Evolutionary conservation across 2,329 filamentous ascomycete genomes (phyloP).

Genomic region (Talaromyces rugulosus): DNA sequence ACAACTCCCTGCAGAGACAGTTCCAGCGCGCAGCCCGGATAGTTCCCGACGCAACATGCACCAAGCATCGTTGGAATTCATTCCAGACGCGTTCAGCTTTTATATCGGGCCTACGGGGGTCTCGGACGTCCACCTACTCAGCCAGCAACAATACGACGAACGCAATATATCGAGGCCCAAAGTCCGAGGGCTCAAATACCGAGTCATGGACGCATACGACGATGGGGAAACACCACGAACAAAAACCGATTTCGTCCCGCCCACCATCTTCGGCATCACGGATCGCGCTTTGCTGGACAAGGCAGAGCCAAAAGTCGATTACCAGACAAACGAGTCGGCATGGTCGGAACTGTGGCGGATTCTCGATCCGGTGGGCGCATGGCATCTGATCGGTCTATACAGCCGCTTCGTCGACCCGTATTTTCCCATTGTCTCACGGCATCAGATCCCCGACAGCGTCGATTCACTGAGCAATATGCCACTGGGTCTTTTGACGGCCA

Average conservation of each 20-base stretch:
- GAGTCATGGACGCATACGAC: not conserved
- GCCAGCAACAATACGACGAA: not conserved
- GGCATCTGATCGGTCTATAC: slow-evolving; percentile 4
- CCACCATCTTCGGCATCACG: slow-evolving; percentile 2
- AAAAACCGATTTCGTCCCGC: not conserved
- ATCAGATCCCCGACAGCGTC: not conserved
- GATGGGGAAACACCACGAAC: not conserved
- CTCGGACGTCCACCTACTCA: not conserved
- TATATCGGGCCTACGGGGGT: slow-evolving; percentile 1
- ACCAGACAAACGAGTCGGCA: slow-evolving; percentile 1
- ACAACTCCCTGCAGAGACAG: not conserved
- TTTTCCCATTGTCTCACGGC: not conserved
- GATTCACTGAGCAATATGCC: slow-evolving; percentile 3
- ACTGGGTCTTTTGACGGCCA: not conserved
- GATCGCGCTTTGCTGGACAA: slow-evolving; percentile 1
- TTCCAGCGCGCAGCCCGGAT: not conserved
- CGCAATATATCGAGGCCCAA: not conserved
- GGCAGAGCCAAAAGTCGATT: slow-evolving; percentile 3
- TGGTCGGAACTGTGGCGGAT: slow-evolving; percentile 6
- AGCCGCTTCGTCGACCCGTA: slow-evolving; percentile 5
- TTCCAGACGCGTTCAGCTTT: slow-evolving; percentile 2
- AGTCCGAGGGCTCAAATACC: not conserved
- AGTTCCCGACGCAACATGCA: not conserved
- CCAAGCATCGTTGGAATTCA: not conserved
- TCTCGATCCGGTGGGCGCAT: not conserved